Base-by-base conservation (phyloP, 306 rosid species). In the Canavalia gladiata region DNA sequence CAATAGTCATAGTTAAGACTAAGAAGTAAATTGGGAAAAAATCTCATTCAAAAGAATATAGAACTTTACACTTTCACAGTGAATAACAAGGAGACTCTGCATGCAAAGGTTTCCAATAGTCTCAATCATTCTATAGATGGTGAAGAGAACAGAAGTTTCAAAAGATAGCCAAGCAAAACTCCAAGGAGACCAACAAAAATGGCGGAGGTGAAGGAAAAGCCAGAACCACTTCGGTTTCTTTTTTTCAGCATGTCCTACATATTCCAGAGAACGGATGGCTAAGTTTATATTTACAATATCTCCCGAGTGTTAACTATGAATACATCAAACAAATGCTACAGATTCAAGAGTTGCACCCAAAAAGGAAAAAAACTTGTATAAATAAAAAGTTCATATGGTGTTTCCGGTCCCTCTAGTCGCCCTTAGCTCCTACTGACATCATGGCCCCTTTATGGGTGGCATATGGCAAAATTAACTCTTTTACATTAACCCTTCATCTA, bases 181-280 rank as follows among this genome's bases (percentile, higher is more conserved):
- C 98, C 98, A 43, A 95, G 87, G n/a, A 95, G 39, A 62, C 93
- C 99, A 86, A 91, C 97, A 33, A 89, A 81, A 64, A 91, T 59
- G 60, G 99, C 93, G 30, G 86, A 91, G 70, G 80, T 75, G 68
- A 95, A 81, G 63, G 98, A 93, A 87, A 95, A 95, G 30, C 93
- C 98, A 52, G 87, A 88, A 81, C 82, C 90, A 9, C 87, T 85
- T 29, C 87, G 89, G 74, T 66, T 46, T 87, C 77, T 89, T 69
- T 88, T 86, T 83, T 87, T 91, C 89, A 93, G 72, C 88, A 86
- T 65, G 83, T 92, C 96, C 98, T 90, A 86, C 77, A 68, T 51
- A 76, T 57, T 72, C 50, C 81, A 41, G 54, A 78, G 6, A 49
- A 35, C 31, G 10, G 1, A 37, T 66, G 41, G 25, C 43, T 77